Evolutionary conservation across 208 protist genomes (phyloP).

Genomic region (Trypanosoma lewisi): DNA sequence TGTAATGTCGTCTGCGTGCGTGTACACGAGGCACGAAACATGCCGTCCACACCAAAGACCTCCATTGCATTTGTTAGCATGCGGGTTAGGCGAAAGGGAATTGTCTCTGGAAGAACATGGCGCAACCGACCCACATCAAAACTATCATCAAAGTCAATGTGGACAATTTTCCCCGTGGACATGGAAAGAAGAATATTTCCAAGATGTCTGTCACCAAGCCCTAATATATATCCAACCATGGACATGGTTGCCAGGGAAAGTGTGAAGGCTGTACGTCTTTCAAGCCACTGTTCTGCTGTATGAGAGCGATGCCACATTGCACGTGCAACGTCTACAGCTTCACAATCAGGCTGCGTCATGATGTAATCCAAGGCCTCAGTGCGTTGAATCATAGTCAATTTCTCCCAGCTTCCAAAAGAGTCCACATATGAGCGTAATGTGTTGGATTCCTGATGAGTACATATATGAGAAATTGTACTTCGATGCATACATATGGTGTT

Average conservation of each 20-base stretch:
- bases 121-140: slow-evolving; percentile 99
- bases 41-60: slow-evolving; percentile 98
- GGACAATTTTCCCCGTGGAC: slow-evolving; percentile 97
- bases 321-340: slow-evolving; percentile 78
- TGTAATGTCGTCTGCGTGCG: slow-evolving; percentile 96
- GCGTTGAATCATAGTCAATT: slow-evolving; percentile 92
- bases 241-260: slow-evolving; percentile 98
- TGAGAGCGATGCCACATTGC: slow-evolving; percentile 97
- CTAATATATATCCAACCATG: slow-evolving; percentile 94
- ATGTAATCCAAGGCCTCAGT: slow-evolving; percentile 98
- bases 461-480: slow-evolving; percentile 75
- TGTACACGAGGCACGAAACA: slow-evolving; percentile 97
- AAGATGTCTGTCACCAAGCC: slow-evolving; percentile 99
- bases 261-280: slow-evolving; percentile 97
- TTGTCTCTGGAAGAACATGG: slow-evolving; percentile 98
- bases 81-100: slow-evolving; percentile 99
- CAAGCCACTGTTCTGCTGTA: slow-evolving; percentile 98
- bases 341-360: slow-evolving; percentile 93
- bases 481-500: slow-evolving; percentile 98
- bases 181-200: slow-evolving; percentile 99
- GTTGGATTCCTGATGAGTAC: slow-evolving; percentile 88
- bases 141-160: slow-evolving; percentile 99
- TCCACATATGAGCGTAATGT: slow-evolving; percentile 79
- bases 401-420: slow-evolving; percentile 88
- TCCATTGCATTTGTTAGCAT: slow-evolving; percentile 99